Evolutionary conservation across 371 early-diverging fungal genomes (phyloP).

Genomic region (Actinomortierella ambigua): DNA sequence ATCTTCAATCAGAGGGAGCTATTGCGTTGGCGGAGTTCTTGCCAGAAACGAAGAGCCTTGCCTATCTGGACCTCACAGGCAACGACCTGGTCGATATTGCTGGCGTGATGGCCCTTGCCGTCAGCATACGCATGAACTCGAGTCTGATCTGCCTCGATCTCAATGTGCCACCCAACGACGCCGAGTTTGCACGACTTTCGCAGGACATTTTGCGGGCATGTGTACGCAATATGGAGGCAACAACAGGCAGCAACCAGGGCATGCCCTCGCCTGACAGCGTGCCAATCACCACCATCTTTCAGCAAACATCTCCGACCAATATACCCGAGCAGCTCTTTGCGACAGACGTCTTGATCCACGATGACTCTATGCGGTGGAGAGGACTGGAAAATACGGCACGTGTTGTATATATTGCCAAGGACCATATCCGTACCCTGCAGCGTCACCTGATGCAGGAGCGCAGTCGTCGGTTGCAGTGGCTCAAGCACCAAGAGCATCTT

Average conservation of each 20-base stretch:
- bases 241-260: conserved; percentile 37
- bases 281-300: conserved; percentile 35
- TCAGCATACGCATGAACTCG: conserved; percentile 73
- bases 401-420: too few relatives aligned
- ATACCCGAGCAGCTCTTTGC: conserved; percentile 22
- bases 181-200: conserved; percentile 68
- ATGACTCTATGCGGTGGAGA: too few relatives aligned
- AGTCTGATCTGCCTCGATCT: conserved; percentile 75
- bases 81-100: conserved; percentile 78
- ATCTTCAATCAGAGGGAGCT: conserved; percentile 57
- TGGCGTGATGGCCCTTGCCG: conserved; percentile 79
- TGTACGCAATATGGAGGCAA: conserved; percentile 66
- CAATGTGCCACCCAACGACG: conserved; percentile 69
- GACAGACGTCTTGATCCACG: too few relatives aligned
- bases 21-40: conserved; percentile 81
- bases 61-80: conserved; percentile 72
- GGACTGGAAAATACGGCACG: too few relatives aligned
- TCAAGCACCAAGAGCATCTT: too few relatives aligned
- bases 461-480: too few relatives aligned
- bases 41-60: conserved; percentile 71
- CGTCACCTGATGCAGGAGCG: too few relatives aligned
- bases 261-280: conserved; percentile 28
- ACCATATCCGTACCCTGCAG: too few relatives aligned
- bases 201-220: conserved; percentile 72
- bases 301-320: conserved; percentile 30